Evolutionary conservation across 345 rosid species (phyloP), one percentile per base, ranked within the genome.

Genomic region (Aurinia saxatilis): DNA sequence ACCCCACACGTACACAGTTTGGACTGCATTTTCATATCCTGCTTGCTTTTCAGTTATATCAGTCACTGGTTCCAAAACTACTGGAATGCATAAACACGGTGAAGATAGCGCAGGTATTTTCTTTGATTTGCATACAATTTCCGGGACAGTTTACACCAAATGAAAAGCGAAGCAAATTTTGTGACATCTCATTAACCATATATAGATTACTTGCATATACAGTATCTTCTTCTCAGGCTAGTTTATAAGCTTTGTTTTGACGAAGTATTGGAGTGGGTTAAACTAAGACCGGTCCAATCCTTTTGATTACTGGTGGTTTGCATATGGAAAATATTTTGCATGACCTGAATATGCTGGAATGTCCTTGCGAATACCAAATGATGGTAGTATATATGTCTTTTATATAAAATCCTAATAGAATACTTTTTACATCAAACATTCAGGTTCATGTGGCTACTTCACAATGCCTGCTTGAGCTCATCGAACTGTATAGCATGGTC

Each of bases 371-470:
- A 65, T 21, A 66, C 3, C 27, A 18, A 48, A 25, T 34, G 47
- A 50, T 17, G 35, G 36, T 35, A 5, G 25, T 15, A 21, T 27
- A 27, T 38, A 23, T 29, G 6, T 60, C 38, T 7, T 56, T 34
- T n/a, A 15, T n/a, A 34, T 31, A 2, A 34, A 23, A 36, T 50
- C 14, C n/a, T 39, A 21, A 44, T 13, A 8, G 37, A 41, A n/a
- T 57, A 17, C 18, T 40, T 42, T 59, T 16, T 10, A 3, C 30
- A 5, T 44, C 8, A 60, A 60, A 61, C 13, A 10, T 1, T 34
- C 69, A 91, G 98, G 87, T 92, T 68, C 98, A 92, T 60, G 73
- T 92, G 18, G 72, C 77, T 57, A 86, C 98, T 30, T 82, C 96
- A 2, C 91, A 85, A 68, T 83, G 95, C 77, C 86, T 89, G 60